phyloP scores from a whole-genome alignment of 768 basidiomycete species.

The Butyriboletus loyo region DNA sequence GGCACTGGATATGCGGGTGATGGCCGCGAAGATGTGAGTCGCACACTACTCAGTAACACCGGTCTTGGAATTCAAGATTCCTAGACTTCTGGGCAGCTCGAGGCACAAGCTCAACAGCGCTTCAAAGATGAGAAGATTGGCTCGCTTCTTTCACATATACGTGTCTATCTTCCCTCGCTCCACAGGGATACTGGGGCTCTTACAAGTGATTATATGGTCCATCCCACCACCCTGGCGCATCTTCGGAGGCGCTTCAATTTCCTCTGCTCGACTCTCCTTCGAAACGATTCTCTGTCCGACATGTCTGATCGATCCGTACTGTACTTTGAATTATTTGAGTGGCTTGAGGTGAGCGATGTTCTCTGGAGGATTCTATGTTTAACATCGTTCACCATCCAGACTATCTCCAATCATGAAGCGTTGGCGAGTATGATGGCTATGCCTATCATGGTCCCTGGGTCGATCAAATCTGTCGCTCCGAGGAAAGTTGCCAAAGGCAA shows the following conservation, averaged over 20 bases:
- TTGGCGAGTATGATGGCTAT: slow-evolving; percentile 95
- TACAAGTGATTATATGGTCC: slow-evolving; percentile 88
- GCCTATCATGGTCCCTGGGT: slow-evolving; percentile 87
- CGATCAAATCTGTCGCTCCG: slow-evolving; percentile 60
- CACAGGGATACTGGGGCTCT: slow-evolving; percentile 71
- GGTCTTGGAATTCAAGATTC: slow-evolving; percentile 4
- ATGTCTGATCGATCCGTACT: slow-evolving; percentile 86
- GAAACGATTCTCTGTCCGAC: slow-evolving; percentile 90
- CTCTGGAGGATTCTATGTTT: background rate
- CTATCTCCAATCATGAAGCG: slow-evolving; percentile 90
- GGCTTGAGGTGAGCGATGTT: slow-evolving; percentile 70
- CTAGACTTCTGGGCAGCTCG: slow-evolving; percentile 76
- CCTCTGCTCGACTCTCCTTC: slow-evolving; percentile 78
- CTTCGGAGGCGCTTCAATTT: slow-evolving; percentile 88
- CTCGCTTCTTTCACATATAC: slow-evolving; percentile 62
- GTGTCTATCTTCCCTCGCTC: slow-evolving; percentile 81
- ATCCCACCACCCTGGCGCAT: slow-evolving; percentile 89
- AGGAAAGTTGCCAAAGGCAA: slow-evolving; percentile 47
- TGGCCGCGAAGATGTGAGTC: slow-evolving; percentile 77
- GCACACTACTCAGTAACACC: background rate
- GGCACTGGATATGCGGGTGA: slow-evolving; percentile 89
- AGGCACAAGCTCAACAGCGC: slow-evolving; percentile 71
- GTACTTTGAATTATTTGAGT: slow-evolving; percentile 87
- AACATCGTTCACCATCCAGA: slow-evolving; percentile 43
- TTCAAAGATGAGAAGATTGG: slow-evolving; percentile 74